Conservation (phyloP, 2,329 filamentous ascomycete species). For the Nothophaeocryptopus gaeumannii region DNA sequence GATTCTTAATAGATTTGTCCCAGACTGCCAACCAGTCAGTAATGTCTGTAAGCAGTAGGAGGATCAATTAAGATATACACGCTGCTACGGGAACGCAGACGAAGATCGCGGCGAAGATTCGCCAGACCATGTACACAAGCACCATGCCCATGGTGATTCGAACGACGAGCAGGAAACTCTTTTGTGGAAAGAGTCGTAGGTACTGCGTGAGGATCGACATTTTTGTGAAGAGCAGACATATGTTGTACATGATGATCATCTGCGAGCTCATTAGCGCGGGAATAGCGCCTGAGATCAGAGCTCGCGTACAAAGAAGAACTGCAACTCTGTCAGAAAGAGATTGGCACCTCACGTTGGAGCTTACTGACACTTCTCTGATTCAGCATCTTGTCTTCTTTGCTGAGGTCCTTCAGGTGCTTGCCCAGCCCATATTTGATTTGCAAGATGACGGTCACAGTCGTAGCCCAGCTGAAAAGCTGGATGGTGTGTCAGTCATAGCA, state of each 20-base stretch:
- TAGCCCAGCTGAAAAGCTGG: conserved; percentile 13
- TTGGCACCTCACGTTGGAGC: neutral
- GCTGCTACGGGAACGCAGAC: conserved; percentile 42
- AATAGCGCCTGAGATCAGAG: neutral
- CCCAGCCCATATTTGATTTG: conserved; percentile 20
- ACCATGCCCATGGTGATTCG: conserved; percentile 33
- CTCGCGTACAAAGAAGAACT: neutral
- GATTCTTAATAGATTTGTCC: conserved; percentile 9
- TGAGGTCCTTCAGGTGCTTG: conserved; percentile 13
- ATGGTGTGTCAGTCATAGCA: neutral
- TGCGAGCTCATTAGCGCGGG: too few species aligned
- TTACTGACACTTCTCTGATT: conserved; percentile 19
- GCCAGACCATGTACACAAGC: conserved; percentile 31
- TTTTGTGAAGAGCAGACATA: conserved; percentile 41
- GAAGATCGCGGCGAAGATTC: conserved; percentile 38
- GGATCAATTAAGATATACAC: conserved; percentile 20
- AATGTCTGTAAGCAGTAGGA: conserved; percentile 33
- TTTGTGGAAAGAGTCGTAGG: conserved; percentile 45
- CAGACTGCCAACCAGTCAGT: conserved; percentile 18
- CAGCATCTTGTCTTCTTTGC: conserved; percentile 2
- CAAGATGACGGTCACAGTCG: conserved; percentile 13
- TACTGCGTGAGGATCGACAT: conserved; percentile 49
- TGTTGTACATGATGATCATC: conserved; percentile 36
- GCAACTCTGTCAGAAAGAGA: too few species aligned
- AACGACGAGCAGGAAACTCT: conserved; percentile 34